Evolutionary conservation across 148 eudicot species (phyloP).

Genomic region (Simmondsia chinensis): DNA sequence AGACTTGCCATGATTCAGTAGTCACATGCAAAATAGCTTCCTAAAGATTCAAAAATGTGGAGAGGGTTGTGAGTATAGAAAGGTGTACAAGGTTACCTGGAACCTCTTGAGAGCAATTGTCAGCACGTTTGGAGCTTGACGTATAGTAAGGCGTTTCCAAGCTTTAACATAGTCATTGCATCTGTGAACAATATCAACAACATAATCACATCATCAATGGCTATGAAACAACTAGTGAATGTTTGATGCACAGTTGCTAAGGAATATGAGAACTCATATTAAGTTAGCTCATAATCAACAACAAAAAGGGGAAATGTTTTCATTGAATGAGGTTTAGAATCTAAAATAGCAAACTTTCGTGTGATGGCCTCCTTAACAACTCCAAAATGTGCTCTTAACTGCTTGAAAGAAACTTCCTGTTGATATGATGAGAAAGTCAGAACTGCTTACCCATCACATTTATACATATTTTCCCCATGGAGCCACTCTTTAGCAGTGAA

Average conservation of each 20-base stretch:
- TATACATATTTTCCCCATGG: conserved; percentile 86
- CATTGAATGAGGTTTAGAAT: too few species aligned
- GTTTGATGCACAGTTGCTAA: too few species aligned
- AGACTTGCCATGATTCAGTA: too few species aligned
- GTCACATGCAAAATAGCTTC: too few species aligned
- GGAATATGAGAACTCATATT: too few species aligned
- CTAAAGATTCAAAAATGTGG: background rate
- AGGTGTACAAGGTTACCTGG: conserved; percentile 39
- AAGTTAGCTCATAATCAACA: too few species aligned
- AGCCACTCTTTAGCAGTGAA: conserved; percentile 80
- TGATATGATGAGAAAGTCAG: background rate
- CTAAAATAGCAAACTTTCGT: too few species aligned
- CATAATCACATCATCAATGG: background rate
- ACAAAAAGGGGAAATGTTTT: too few species aligned
- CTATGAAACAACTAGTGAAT: too few species aligned
- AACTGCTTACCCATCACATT: conserved; percentile 75
- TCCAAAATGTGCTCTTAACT: too few species aligned
- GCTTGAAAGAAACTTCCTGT: background rate
- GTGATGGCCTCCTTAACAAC: too few species aligned
- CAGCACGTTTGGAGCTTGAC: conserved; percentile 77
- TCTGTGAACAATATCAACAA: conserved; percentile 38
- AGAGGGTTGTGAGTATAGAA: too few species aligned
- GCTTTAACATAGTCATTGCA: conserved; percentile 90
- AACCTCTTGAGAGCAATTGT: conserved; percentile 91
- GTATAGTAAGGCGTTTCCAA: conserved; percentile 69